Evolutionary conservation across 768 basidiomycete genomes (phyloP), one percentile per base, ranked within the genome.

Genomic region (Glaciozyma antarctica): DNA sequence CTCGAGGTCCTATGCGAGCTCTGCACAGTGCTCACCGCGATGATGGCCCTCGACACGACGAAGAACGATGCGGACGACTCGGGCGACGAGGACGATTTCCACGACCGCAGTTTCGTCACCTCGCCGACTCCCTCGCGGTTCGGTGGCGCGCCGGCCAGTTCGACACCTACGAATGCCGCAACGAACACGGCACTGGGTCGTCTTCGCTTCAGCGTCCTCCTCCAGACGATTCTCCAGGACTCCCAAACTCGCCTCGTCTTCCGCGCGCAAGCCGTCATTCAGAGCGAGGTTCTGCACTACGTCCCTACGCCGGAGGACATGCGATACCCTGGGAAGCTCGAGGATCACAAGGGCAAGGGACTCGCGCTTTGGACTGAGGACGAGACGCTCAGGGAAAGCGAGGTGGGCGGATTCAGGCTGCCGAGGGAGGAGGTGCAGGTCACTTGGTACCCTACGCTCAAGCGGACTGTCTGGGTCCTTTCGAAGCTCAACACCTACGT

Each of bases 231-330:
- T 0, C 77, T 97, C 32, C 93, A 97, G 75, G 94, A 98, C 74
- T 91, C 93, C 1, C 94, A 98, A 79, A 97, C 95, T 17, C 78
- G 92, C 61, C 76, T 98, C 54, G 91, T 97, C 72, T 98, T 98
- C 82, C 88, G 95, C 75, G 93, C 93, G 9, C 93, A 98, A 77
- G 83, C 89, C 2, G 82, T 95, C 53, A 84, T 99, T 41, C 88
- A 92, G 73, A 82, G 83, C 41, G 94, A 97, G 59, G 90, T 98
- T 44, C 80, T 86, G 68, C 86, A 88, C 72, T 97, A 87, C 75
- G 80, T 81, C 1, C 86, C 90, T 0, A 87, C 84, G 67, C 77
- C 81, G 3, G 87, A 85, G 68, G 93, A 97, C 75, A 77, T 98
- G 55, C 84, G 85, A 19, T 98, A 92, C 78, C 92, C 93, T 26